Percentiles rank a stretch among this genome's conserved stretches.
phyloP scores from a whole-genome alignment of 257 asterid genomes.

The Perilla frutescens region DNA sequence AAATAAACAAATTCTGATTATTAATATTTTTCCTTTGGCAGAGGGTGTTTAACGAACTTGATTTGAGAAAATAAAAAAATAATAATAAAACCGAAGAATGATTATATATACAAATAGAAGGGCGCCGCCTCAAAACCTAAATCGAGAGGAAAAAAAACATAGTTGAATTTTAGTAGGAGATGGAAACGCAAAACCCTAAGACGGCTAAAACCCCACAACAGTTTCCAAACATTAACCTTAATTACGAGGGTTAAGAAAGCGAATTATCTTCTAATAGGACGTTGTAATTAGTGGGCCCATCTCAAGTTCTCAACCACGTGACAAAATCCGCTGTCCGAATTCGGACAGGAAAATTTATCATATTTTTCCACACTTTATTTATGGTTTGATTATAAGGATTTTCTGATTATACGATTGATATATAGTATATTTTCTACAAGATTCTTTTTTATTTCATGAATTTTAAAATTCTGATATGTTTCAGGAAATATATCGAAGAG shows the following conservation, averaged over 20 bases:
- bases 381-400: background rate
- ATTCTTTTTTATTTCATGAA: too few relatives aligned
- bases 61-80: slow-evolving; percentile 9
- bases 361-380: background rate
- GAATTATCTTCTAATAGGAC: slow-evolving; percentile 2
- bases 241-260: background rate
- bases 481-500: too few relatives aligned
- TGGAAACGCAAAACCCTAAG: slow-evolving; percentile 40
- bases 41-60: background rate
- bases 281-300: slow-evolving; percentile 23
- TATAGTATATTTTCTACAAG: too few relatives aligned
- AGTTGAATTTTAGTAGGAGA: slow-evolving; percentile 24
- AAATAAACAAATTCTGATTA: background rate
- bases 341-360: background rate
- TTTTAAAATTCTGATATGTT: too few relatives aligned
- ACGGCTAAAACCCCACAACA: slow-evolving; percentile 45
- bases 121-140: slow-evolving; percentile 51
- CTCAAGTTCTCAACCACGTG: background rate
- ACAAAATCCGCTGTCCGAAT: slow-evolving; percentile 23
- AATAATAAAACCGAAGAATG: background rate
- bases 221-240: slow-evolving; percentile 19
- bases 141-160: slow-evolving; percentile 5
- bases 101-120: slow-evolving; percentile 18
- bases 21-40: background rate
- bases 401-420: background rate